A percentile compares a stretch with the other conserved stretches of the same genome.
Evolutionary conservation across 805 yeast genomes (phyloP).

Genomic region (Barnettozyma sucrosica): DNA sequence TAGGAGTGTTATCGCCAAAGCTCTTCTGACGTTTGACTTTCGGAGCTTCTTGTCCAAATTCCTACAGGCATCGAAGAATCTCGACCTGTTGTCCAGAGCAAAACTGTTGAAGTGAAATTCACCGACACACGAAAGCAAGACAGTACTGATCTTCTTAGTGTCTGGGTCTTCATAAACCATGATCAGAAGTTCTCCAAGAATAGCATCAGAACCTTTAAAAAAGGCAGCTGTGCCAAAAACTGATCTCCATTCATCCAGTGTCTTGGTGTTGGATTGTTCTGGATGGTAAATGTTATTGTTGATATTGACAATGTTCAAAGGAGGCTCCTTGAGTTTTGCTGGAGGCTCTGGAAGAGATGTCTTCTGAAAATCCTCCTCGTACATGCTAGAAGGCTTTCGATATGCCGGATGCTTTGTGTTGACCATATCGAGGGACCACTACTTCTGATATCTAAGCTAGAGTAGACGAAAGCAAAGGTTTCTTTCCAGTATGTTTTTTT

Average conservation of each 20-base stretch:
- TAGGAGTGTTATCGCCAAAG: slow-evolving; percentile 69
- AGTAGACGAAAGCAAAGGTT: background rate
- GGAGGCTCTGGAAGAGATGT: background rate
- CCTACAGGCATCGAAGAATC: slow-evolving; percentile 74
- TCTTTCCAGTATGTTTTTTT: background rate
- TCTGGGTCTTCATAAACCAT: slow-evolving; percentile 46
- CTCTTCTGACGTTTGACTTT: slow-evolving; percentile 57
- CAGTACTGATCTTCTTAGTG: slow-evolving; percentile 43
- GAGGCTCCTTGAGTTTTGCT: slow-evolving; percentile 14
- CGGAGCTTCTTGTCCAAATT: slow-evolving; percentile 48
- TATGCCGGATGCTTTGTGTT: background rate
- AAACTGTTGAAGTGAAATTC: slow-evolving; percentile 51
- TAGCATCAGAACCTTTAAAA: slow-evolving; percentile 44
- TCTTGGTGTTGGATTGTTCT: slow-evolving; percentile 15
- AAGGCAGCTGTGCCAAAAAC: slow-evolving; percentile 46
- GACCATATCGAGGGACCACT: background rate
- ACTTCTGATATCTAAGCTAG: background rate
- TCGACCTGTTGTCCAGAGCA: slow-evolving; percentile 52
- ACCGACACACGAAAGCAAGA: slow-evolving; percentile 62
- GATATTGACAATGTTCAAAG: slow-evolving; percentile 19
- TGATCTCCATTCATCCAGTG: slow-evolving; percentile 33
- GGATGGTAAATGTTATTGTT: slow-evolving; percentile 17
- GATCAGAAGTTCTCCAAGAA: slow-evolving; percentile 39
- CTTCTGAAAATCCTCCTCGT: slow-evolving; percentile 19
- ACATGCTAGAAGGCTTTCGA: slow-evolving; percentile 19